These are phyloP conservation scores for Coemansia sp. DNA, from an alignment of 192 early-diverging fungal species.

Conservation along the genomic window DNA sequence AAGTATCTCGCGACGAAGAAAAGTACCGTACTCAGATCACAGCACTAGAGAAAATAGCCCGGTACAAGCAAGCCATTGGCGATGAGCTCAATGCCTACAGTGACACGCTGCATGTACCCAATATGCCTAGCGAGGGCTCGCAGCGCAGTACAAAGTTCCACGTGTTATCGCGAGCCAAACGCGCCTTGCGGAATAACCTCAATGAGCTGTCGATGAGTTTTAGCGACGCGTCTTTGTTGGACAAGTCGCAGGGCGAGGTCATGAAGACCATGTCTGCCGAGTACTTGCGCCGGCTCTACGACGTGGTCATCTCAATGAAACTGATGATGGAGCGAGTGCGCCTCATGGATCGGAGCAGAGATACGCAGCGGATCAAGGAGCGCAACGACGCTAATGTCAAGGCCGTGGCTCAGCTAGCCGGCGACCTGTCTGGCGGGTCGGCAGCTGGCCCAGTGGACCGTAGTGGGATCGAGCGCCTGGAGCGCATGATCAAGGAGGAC, in stretches of 20 bases:
- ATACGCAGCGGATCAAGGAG: slow-evolving; percentile 41
- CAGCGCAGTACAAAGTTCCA: slow-evolving; percentile 41
- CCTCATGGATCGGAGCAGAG: slow-evolving; percentile 35
- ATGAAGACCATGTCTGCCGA: slow-evolving; percentile 52
- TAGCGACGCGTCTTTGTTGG: slow-evolving; percentile 45
- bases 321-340: slow-evolving; percentile 55
- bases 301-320: slow-evolving; percentile 53
- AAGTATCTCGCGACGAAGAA: slow-evolving; percentile 47
- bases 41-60: slow-evolving; percentile 49
- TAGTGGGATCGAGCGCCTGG: slow-evolving; percentile 37
- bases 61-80: slow-evolving; percentile 54
- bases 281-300: slow-evolving; percentile 51
- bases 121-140: slow-evolving; percentile 38
- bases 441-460: slow-evolving; percentile 18
- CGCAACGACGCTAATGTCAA: slow-evolving; percentile 37
- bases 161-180: slow-evolving; percentile 31
- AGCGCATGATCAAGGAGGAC: slow-evolving; percentile 42
- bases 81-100: slow-evolving; percentile 50
- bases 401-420: slow-evolving; percentile 23
- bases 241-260: slow-evolving; percentile 54
- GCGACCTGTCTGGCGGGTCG: slow-evolving; percentile 15
- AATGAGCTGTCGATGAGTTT: slow-evolving; percentile 54
- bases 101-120: slow-evolving; percentile 36
- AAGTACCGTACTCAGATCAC: slow-evolving; percentile 53
- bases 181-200: slow-evolving; percentile 37